Conservation (phyloP, 164 flowering plant species). For the Sextonia rubra region DNA sequence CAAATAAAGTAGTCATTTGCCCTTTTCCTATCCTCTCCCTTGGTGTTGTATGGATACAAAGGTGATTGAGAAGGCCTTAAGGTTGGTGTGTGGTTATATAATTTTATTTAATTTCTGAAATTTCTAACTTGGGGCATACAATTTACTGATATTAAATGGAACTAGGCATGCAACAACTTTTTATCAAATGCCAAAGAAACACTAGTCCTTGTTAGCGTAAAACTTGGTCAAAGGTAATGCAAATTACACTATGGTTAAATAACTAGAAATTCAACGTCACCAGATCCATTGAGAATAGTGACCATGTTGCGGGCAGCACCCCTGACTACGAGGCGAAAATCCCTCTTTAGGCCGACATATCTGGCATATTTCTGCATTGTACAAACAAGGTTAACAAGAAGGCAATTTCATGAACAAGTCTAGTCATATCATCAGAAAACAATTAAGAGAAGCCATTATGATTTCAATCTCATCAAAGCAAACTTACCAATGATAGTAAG, state of each 20-base stretch:
- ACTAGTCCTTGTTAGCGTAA: background rate
- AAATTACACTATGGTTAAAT: background rate
- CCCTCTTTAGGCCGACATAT: slow-evolving; percentile 90
- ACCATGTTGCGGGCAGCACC: slow-evolving; percentile 99
- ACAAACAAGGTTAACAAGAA: slow-evolving; percentile 1
- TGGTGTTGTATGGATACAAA: too few species aligned
- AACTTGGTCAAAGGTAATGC: background rate
- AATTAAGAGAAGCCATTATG: background rate
- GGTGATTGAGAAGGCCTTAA: too few species aligned
- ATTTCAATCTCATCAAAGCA: background rate
- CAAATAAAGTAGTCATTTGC: too few species aligned
- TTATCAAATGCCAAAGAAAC: too few species aligned
- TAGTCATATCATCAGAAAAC: background rate
- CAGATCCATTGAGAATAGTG: slow-evolving; percentile 76
- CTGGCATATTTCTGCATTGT: slow-evolving; percentile 85
- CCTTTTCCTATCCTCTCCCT: too few species aligned
- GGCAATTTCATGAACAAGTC: background rate
- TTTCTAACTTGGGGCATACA: too few species aligned
- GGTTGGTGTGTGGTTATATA: too few species aligned
- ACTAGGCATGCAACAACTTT: too few species aligned
- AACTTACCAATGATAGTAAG: background rate
- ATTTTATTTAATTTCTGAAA: too few species aligned
- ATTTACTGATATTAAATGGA: too few species aligned
- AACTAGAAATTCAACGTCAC: slow-evolving; percentile 32
- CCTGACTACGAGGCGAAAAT: slow-evolving; percentile 90